Evolutionary conservation across 352 stramenopile species (phyloP).

Genomic region (Globisporangium middletonii): DNA sequence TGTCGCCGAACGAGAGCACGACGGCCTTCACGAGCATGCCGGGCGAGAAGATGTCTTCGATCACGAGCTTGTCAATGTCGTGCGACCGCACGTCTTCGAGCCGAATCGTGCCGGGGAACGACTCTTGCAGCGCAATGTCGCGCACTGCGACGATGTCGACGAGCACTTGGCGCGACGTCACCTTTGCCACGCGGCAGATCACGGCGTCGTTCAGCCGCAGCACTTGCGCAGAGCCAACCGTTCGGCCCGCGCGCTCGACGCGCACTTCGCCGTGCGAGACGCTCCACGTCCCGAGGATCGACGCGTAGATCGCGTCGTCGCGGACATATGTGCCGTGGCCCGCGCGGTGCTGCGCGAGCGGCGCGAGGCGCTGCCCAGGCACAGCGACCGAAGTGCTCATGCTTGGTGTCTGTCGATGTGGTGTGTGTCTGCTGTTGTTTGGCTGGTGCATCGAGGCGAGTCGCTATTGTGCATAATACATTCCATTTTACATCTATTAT

Average conservation of each 20-base stretch:
- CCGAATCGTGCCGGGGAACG: slow-evolving; percentile 73
- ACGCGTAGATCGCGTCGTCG: slow-evolving; percentile 66
- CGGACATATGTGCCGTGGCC: slow-evolving; percentile 48
- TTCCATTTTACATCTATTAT: too few species aligned
- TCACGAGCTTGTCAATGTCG: slow-evolving; percentile 76
- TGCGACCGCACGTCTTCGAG: slow-evolving; percentile 74
- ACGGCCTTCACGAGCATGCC: slow-evolving; percentile 67
- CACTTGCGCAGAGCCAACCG: slow-evolving; percentile 65
- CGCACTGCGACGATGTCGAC: slow-evolving; percentile 73
- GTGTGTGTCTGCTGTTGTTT: slow-evolving; percentile 9
- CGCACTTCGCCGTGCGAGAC: slow-evolving; percentile 34
- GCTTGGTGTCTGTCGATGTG: slow-evolving; percentile 6
- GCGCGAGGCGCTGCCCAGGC: slow-evolving; percentile 49
- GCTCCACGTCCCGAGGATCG: slow-evolving; percentile 44
- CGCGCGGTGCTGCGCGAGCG: slow-evolving; percentile 28
- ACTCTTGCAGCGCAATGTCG: slow-evolving; percentile 68
- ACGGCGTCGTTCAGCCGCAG: slow-evolving; percentile 61
- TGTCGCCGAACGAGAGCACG: slow-evolving; percentile 83
- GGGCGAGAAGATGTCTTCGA: slow-evolving; percentile 71
- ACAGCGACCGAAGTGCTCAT: slow-evolving; percentile 29
- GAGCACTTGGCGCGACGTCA: slow-evolving; percentile 66
- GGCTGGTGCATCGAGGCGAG: neutral
- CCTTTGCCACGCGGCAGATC: slow-evolving; percentile 58
- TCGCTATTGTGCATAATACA: too few species aligned
- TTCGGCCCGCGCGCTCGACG: slow-evolving; percentile 42